Percentiles rank a stretch among this genome's conserved stretches.
Conservation (phyloP, 306 rosid genomes). For the Malus fusca region DNA sequence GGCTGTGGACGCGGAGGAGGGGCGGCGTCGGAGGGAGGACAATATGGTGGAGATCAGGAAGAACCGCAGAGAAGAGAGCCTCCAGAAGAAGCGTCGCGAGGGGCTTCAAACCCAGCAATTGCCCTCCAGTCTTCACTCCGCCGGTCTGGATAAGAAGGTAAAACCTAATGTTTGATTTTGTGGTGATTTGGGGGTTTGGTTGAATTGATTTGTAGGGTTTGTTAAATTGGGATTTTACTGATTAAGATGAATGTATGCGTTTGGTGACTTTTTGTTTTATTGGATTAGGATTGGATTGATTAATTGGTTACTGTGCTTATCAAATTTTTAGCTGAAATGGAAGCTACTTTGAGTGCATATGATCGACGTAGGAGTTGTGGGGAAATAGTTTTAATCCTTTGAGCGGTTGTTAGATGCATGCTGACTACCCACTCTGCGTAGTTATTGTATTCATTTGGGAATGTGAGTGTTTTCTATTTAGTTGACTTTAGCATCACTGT, state of each 20-base stretch:
- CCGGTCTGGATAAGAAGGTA: conserved; percentile 42
- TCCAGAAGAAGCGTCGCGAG: conserved; percentile 92
- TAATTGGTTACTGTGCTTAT: not conserved
- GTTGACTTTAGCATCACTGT: not conserved
- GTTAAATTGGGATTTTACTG: not conserved
- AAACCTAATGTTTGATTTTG: not conserved
- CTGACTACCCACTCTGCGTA: not conserved
- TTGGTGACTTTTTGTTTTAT: not conserved
- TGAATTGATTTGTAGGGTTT: not conserved
- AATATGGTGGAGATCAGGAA: conserved; percentile 98
- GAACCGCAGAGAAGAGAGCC: conserved; percentile 88
- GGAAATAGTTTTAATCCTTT: not conserved
- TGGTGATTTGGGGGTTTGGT: not conserved
- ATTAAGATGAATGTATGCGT: not conserved
- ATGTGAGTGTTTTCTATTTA: not conserved
- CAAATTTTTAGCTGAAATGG: not conserved
- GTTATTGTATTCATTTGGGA: not conserved
- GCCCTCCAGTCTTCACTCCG: conserved; percentile 25
- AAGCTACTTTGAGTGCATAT: not conserved
- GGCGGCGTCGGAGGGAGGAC: conserved; percentile 92
- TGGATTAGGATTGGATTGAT: not conserved
- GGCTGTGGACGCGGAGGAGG: conserved; percentile 98
- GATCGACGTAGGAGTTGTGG: not conserved
- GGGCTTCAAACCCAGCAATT: conserved; percentile 66
- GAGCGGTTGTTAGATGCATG: not conserved